Evolutionary conservation across 768 basidiomycete species (phyloP).

Genomic region (Hygrocybe coccinea): DNA sequence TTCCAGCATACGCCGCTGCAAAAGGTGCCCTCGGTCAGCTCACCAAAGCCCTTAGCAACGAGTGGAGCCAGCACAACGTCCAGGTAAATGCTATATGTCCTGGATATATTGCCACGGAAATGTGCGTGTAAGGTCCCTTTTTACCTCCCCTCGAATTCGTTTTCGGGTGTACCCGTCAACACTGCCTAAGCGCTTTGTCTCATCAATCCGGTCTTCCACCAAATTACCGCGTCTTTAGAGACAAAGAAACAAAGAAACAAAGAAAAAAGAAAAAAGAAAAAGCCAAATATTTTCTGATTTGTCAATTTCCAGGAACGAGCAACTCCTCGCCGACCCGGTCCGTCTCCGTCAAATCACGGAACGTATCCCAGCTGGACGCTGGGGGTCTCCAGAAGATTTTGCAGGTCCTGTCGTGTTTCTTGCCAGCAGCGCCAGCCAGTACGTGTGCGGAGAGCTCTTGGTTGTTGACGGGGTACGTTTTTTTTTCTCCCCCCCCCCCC

Average conservation of each 20-base stretch:
- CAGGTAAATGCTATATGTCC: slow-evolving; percentile 87
- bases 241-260: no score
- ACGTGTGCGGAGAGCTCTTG: slow-evolving; percentile 66
- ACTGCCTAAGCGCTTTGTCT: background rate
- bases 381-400: slow-evolving; percentile 71
- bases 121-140: slow-evolving; percentile 39
- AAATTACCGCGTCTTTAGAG: no score
- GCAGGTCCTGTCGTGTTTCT: slow-evolving; percentile 70
- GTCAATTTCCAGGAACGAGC: slow-evolving; percentile 38
- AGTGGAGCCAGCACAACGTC: slow-evolving; percentile 85
- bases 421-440: slow-evolving; percentile 62
- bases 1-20: slow-evolving; percentile 89
- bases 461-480: slow-evolving; percentile 62
- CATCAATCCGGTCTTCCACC: background rate
- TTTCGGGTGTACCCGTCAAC: background rate
- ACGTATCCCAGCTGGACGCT: slow-evolving; percentile 66
- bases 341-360: slow-evolving; percentile 68
- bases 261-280: no score
- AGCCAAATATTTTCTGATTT: background rate
- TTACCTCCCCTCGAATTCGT: background rate
- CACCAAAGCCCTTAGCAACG: slow-evolving; percentile 88
- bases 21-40: slow-evolving; percentile 84
- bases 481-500: no score
- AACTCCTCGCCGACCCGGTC: slow-evolving; percentile 51
- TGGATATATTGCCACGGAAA: slow-evolving; percentile 86